These are phyloP conservation scores for Fusarium pseudoanthophilum DNA, from an alignment of 2,329 filamentous ascomycete genomes.

Conservation along the genomic window DNA sequence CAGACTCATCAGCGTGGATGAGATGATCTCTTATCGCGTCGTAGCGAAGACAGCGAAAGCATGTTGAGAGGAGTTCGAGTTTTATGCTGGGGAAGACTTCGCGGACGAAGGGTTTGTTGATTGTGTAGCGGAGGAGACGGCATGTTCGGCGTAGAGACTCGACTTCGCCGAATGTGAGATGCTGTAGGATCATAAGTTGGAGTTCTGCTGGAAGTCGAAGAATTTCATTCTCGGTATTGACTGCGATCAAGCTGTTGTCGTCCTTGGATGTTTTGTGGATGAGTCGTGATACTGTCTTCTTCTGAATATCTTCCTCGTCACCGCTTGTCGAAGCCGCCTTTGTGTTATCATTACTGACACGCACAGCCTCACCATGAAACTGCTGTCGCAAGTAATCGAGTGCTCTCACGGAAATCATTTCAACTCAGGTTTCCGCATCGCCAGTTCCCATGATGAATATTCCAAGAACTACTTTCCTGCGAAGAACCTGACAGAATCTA, in stretches of 20 bases:
- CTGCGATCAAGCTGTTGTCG: not conserved
- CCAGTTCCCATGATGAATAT: not conserved
- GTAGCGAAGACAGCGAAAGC: constrained; percentile 53
- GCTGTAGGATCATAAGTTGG: constrained; percentile 53
- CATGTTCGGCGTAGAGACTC: constrained; percentile 56
- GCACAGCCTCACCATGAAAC: not conserved
- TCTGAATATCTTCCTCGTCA: not conserved
- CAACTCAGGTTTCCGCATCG: not conserved
- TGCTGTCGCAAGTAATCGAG: constrained; percentile 5
- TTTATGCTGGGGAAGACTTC: constrained; percentile 51
- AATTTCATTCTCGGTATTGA: constrained; percentile 31
- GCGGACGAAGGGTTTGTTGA: constrained; percentile 51
- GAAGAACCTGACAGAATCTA: not conserved
- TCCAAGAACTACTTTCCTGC: not conserved
- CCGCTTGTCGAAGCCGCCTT: not conserved
- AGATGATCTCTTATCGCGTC: constrained; percentile 47
- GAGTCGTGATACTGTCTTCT: not conserved
- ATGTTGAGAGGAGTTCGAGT: constrained; percentile 51
- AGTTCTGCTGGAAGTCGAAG: constrained; percentile 55
- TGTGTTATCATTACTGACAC: not conserved
- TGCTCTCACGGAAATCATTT: not conserved
- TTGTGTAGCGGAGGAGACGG: constrained; percentile 49
- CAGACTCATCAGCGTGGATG: constrained; percentile 46
- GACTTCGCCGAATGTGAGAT: constrained; percentile 57
- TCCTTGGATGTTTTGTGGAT: accelerated